phyloP scores from a whole-genome alignment of 2,329 filamentous ascomycete species.

The Cladophialophora bantiana region DNA sequence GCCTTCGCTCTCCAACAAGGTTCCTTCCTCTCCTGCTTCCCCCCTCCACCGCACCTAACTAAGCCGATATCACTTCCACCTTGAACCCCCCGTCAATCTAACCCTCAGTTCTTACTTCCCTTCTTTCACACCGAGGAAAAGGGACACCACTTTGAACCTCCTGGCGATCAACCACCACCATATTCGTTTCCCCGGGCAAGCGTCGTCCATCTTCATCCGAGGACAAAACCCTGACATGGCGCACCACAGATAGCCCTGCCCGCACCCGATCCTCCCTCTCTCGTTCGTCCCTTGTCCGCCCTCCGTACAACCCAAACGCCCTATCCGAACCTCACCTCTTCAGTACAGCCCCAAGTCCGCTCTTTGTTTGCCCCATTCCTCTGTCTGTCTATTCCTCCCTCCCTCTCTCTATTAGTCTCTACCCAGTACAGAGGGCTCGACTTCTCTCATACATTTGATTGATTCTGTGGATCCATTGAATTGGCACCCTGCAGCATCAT shows the following conservation, averaged over 20 bases:
- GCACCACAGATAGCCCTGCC: constrained; percentile 32
- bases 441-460: constrained; percentile 9
- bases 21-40: constrained; percentile 13
- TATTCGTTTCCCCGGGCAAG: constrained; percentile 2
- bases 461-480: constrained; percentile 41
- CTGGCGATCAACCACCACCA: background rate
- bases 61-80: constrained; percentile 2
- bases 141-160: no score
- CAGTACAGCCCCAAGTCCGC: constrained; percentile 12
- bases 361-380: constrained; percentile 18
- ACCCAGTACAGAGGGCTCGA: background rate
- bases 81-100: background rate
- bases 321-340: constrained; percentile 12
- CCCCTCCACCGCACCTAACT: constrained; percentile 7
- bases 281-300: constrained; percentile 19
- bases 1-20: constrained; percentile 3
- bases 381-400: background rate
- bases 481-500: constrained; percentile 46
- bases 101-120: constrained; percentile 7
- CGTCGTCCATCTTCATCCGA: constrained; percentile 20
- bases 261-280: constrained; percentile 16
- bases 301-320: constrained; percentile 12
- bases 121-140: background rate
- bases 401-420: background rate
- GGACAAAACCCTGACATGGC: constrained; percentile 36